Evolutionary conservation across 164 flowering plant species (phyloP).

Genomic region (Tetrastigma voinierianum): DNA sequence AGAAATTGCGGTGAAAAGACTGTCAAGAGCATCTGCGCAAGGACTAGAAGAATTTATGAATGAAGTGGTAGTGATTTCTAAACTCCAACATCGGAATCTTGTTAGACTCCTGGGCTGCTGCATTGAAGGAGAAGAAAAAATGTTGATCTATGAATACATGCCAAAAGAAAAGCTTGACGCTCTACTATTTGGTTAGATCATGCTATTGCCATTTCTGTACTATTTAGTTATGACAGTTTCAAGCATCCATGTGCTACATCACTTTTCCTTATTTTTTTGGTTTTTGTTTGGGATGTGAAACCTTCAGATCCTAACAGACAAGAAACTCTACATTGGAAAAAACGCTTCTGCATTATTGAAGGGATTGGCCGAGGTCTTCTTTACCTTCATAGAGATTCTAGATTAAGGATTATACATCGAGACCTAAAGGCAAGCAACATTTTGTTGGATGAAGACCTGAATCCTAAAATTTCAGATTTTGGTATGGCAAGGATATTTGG

Average conservation of each 20-base stretch:
- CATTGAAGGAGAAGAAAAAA: conserved; percentile 30
- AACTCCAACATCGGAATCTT: conserved; percentile 45
- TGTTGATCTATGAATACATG: conserved; percentile 33
- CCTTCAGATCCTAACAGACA: conserved; percentile 22
- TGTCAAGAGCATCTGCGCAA: conserved; percentile 35
- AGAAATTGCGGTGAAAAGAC: too few species aligned
- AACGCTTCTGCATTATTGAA: conserved; percentile 9
- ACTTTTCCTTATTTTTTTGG: not conserved
- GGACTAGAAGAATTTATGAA: conserved; percentile 47
- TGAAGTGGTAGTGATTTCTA: conserved; percentile 37
- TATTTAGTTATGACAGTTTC: too few species aligned
- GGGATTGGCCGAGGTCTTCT: conserved; percentile 24
- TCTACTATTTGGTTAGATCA: conserved; percentile 24
- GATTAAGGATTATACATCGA: conserved; percentile 30
- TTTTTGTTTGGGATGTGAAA: not conserved
- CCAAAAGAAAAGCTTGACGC: conserved; percentile 28
- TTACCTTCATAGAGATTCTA: conserved; percentile 36
- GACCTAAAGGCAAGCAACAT: too few species aligned
- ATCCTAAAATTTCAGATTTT: conserved; percentile 41
- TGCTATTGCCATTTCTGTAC: too few species aligned
- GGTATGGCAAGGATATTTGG: conserved; percentile 43
- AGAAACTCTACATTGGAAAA: conserved; percentile 29
- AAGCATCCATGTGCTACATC: too few species aligned
- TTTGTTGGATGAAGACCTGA: conserved; percentile 23
- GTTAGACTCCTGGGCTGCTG: conserved; percentile 42